Percentiles rank a stretch among this genome's conserved stretches.
Conservation (phyloP, 1,284 basidiomycete species). For the Fomitopsis betulina region DNA sequence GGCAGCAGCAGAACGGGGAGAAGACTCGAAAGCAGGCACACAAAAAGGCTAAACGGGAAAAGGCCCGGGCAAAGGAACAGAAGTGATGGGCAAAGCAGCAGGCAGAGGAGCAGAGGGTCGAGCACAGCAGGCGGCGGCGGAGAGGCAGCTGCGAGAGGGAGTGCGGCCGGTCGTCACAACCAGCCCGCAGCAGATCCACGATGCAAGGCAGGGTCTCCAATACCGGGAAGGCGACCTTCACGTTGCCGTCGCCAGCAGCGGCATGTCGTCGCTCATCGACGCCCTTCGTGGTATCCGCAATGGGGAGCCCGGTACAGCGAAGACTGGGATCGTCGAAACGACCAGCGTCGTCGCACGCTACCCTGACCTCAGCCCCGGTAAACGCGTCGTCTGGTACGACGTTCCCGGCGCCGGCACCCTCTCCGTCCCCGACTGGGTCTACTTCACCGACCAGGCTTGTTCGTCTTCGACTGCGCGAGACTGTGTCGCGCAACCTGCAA, state of each 20-base stretch:
- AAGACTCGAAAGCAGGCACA: too few species aligned
- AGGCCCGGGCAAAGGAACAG: not conserved
- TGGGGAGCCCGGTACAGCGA: not conserved
- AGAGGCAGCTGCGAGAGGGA: not conserved
- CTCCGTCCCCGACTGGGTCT: not conserved
- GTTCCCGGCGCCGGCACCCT: not conserved
- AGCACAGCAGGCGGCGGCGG: not conserved
- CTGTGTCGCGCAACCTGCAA: not conserved
- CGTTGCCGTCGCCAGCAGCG: not conserved
- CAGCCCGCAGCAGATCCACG: not conserved
- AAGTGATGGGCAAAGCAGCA: not conserved
- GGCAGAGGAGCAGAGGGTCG: not conserved
- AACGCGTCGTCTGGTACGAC: not conserved
- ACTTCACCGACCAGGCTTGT: not conserved
- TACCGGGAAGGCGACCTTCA: not conserved
- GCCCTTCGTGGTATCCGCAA: not conserved
- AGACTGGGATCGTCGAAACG: not conserved
- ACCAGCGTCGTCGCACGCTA: not conserved
- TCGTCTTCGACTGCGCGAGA: not conserved
- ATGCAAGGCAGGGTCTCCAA: not conserved
- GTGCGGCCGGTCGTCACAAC: not conserved
- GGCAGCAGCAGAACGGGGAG: too few species aligned
- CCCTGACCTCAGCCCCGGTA: not conserved
- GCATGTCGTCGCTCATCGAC: not conserved
- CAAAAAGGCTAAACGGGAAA: not conserved